Evolutionary conservation across 1,139 yeast species (phyloP).

Genomic region (Lizanozyma gosingica): DNA sequence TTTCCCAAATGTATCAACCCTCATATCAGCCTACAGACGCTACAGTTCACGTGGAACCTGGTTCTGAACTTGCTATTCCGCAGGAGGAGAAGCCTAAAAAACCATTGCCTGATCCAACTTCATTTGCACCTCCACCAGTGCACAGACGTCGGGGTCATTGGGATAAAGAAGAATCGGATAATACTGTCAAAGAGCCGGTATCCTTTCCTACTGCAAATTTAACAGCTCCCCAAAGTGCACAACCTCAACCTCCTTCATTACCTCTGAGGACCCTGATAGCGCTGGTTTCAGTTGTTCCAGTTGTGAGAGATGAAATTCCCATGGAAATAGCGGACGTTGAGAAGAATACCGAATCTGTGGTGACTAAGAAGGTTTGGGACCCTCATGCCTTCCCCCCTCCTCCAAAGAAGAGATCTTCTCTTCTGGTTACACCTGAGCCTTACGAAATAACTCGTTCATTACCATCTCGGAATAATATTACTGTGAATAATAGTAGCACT

Average conservation of each 20-base stretch:
- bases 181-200: too few species aligned
- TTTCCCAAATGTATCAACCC: too few species aligned
- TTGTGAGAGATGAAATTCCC: neutral
- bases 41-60: too few species aligned
- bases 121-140: constrained; percentile 30
- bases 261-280: neutral
- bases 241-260: neutral
- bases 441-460: neutral
- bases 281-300: neutral
- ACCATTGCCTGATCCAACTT: constrained; percentile 21
- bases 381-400: neutral
- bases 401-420: neutral
- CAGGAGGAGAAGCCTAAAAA: constrained; percentile 7
- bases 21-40: too few species aligned
- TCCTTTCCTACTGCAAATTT: too few species aligned
- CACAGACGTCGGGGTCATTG: constrained; percentile 13
- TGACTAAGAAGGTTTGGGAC: neutral
- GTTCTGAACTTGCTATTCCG: too few species aligned
- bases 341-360: neutral
- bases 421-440: neutral
- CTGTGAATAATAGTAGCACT: too few species aligned
- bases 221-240: too few species aligned
- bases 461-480: too few species aligned
- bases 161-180: neutral
- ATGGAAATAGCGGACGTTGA: neutral